Percentiles rank a stretch among this genome's conserved stretches.
Evolutionary conservation across 148 eudicot genomes (phyloP).

Genomic region (Fagopyrum esculentum): DNA sequence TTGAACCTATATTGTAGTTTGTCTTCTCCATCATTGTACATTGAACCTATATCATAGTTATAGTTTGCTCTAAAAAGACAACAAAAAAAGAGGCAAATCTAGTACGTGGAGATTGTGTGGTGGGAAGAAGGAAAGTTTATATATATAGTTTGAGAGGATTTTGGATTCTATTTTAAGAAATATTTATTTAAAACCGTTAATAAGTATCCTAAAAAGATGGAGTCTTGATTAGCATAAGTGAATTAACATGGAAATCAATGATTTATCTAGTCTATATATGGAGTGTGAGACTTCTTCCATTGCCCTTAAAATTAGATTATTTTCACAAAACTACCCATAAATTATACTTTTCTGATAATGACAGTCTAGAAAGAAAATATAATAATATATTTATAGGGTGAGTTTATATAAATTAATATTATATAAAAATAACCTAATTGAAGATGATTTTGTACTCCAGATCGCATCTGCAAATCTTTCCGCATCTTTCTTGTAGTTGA

Average conservation of each 20-base stretch:
- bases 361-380: too few relatives aligned
- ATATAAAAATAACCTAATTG: too few relatives aligned
- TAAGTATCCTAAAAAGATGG: not conserved
- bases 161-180: not conserved
- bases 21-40: not conserved
- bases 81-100: not conserved
- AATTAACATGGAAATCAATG: not conserved
- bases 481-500: not conserved
- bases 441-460: not conserved
- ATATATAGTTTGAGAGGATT: not conserved
- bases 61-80: not conserved
- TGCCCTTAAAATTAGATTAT: too few relatives aligned
- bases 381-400: too few relatives aligned
- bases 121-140: not conserved
- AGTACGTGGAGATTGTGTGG: not conserved
- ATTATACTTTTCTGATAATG: too few relatives aligned
- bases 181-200: not conserved
- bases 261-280: too few relatives aligned
- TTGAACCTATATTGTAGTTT: not conserved
- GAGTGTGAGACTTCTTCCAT: too few relatives aligned
- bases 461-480: slow-evolving; percentile 4
- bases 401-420: too few relatives aligned
- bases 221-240: not conserved
- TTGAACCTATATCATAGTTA: not conserved
- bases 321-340: too few relatives aligned